These are phyloP conservation scores for Boletus patriciae DNA, from an alignment of 768 basidiomycete species.

Conservation along the genomic window DNA sequence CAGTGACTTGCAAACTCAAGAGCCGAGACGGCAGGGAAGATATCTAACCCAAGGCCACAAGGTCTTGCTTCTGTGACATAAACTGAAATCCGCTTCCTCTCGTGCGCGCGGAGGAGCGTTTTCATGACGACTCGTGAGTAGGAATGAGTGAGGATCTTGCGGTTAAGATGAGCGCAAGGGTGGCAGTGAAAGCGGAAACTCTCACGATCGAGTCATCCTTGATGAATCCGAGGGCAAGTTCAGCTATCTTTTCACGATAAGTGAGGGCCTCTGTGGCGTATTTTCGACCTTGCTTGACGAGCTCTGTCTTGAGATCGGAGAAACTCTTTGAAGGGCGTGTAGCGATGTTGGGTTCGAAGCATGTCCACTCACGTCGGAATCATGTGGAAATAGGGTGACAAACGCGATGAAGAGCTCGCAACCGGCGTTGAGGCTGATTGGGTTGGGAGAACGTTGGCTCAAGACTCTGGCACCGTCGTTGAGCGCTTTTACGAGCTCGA, in stretches of 20 bases:
- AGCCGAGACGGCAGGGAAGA: slow-evolving; percentile 1
- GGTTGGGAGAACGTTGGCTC: slow-evolving; percentile 63
- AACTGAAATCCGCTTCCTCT: slow-evolving; percentile 91
- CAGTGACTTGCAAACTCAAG: slow-evolving; percentile 8
- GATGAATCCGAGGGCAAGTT: slow-evolving; percentile 87
- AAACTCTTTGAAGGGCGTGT: slow-evolving; percentile 58
- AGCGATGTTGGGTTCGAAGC: slow-evolving; percentile 10
- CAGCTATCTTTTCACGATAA: slow-evolving; percentile 88
- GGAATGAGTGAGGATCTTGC: slow-evolving; percentile 92
- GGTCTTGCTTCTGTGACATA: slow-evolving; percentile 97
- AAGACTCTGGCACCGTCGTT: slow-evolving; percentile 70
- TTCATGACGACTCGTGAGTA: slow-evolving; percentile 96
- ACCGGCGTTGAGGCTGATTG: slow-evolving; percentile 85
- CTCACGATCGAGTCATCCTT: slow-evolving; percentile 89
- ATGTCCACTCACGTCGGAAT: slow-evolving; percentile 61
- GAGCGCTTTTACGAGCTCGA: slow-evolving; percentile 84
- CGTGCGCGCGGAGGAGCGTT: slow-evolving; percentile 86
- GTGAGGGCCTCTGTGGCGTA: slow-evolving; percentile 78
- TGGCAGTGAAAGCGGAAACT: slow-evolving; percentile 20
- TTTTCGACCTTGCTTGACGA: slow-evolving; percentile 76
- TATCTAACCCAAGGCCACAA: slow-evolving; percentile 76
- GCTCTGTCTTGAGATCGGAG: slow-evolving; percentile 75
- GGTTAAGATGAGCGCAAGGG: slow-evolving; percentile 13
- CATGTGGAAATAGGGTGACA: slow-evolving; percentile 81
- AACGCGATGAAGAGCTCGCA: slow-evolving; percentile 90